phyloP scores from a whole-genome alignment of 176 grass and related monocot species.

The Rhynchospora tenuis region DNA sequence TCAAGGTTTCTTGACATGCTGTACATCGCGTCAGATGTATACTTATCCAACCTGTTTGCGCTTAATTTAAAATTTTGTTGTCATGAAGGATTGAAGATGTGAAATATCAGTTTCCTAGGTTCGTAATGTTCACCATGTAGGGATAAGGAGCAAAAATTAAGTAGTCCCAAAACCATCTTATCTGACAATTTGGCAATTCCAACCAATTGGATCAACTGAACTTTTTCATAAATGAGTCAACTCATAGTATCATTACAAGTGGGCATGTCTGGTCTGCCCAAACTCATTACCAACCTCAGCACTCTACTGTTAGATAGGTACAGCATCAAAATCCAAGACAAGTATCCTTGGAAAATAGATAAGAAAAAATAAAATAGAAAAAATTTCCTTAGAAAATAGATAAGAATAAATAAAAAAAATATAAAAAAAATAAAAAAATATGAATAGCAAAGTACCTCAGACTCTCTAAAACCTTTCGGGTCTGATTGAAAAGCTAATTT shows the following conservation, averaged over 20 bases:
- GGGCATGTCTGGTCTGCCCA: neutral
- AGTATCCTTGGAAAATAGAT: no score
- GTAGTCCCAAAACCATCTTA: neutral
- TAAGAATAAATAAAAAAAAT: neutral
- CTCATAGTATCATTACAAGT: neutral
- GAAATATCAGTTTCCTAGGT: neutral
- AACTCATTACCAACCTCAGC: neutral
- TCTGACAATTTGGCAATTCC: neutral
- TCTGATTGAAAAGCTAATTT: conserved; percentile 53
- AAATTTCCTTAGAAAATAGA: neutral
- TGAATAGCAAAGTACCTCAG: conserved; percentile 37
- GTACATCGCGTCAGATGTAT: neutral
- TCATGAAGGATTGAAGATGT: neutral
- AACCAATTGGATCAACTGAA: neutral
- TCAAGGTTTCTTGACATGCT: neutral
- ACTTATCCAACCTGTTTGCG: neutral
- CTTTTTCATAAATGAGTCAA: neutral
- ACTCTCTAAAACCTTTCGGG: conserved; percentile 58
- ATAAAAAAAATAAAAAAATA: neutral
- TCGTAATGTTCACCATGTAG: neutral
- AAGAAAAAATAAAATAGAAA: neutral
- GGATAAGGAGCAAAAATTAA: neutral
- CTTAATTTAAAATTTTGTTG: neutral
- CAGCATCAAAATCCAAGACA: no score
- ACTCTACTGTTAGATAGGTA: no score